Evolutionary conservation across 192 early-diverging fungal genomes (phyloP).

Genomic region (Helicostylum pulchrum): DNA sequence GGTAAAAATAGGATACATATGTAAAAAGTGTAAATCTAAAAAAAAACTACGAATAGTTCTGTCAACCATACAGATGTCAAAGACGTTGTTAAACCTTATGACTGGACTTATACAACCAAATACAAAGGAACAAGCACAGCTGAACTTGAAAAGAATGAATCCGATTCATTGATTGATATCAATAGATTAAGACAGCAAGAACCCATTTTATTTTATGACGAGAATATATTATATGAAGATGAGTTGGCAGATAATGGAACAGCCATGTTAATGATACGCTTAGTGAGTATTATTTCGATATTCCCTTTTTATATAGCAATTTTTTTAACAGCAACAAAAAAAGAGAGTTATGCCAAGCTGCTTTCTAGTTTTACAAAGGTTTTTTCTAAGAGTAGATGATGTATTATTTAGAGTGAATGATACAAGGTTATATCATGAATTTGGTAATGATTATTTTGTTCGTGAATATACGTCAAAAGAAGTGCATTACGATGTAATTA

Average conservation of each 20-base stretch:
- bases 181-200: constrained; percentile 72
- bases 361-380: constrained; percentile 83
- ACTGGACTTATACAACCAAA: constrained; percentile 93
- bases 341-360: constrained; percentile 92
- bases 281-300: too few relatives aligned
- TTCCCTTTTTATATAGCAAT: too few relatives aligned
- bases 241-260: constrained; percentile 95
- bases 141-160: constrained; percentile 33
- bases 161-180: constrained; percentile 63
- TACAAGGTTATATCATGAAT: constrained; percentile 86
- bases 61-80: constrained; percentile 64
- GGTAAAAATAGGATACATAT: constrained; percentile 37
- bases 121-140: constrained; percentile 63
- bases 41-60: constrained; percentile 31
- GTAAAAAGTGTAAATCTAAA: too few relatives aligned
- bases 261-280: constrained; percentile 70
- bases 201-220: constrained; percentile 92
- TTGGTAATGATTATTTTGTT: constrained; percentile 59
- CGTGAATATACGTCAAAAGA: constrained; percentile 75
- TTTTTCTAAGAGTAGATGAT: constrained; percentile 91
- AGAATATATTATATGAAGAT: constrained; percentile 93
- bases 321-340: not conserved
- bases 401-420: constrained; percentile 91
- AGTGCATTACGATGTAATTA: constrained; percentile 55
- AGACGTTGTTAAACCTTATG: constrained; percentile 89